These are phyloP conservation scores for Pythium pectinolyticum DNA, from an alignment of 352 stramenopile genomes.

Conservation along the genomic window DNA sequence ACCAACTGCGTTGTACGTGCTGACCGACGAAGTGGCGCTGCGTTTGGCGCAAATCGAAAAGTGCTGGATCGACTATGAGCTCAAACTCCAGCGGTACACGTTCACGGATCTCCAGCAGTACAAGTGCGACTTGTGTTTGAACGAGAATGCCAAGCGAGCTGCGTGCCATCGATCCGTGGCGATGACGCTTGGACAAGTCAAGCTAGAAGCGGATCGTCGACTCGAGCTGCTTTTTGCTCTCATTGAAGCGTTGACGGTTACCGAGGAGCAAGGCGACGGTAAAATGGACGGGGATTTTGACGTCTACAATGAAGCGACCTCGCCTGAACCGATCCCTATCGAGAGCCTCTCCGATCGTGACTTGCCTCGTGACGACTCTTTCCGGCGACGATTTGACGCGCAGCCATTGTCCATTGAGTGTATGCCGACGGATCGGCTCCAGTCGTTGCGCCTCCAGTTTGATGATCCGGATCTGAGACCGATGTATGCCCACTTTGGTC, in stretches of 20 bases:
- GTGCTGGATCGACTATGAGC: conserved; percentile 75
- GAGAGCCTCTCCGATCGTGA: conserved; percentile 33
- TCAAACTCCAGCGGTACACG: conserved; percentile 43
- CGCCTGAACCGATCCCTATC: neutral
- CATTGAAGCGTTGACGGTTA: conserved; percentile 65
- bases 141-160: conserved; percentile 56
- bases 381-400: conserved; percentile 25
- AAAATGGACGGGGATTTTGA: conserved; percentile 31
- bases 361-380: conserved; percentile 13
- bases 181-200: conserved; percentile 79
- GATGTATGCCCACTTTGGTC: conserved; percentile 70
- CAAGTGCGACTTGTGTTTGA: conserved; percentile 60
- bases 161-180: conserved; percentile 63
- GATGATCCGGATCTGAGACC: conserved; percentile 64
- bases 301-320: conserved; percentile 18
- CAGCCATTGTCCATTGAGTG: conserved; percentile 29
- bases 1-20: conserved; percentile 77
- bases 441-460: conserved; percentile 65
- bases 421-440: conserved; percentile 54
- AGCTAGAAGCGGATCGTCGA: conserved; percentile 80
- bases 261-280: conserved; percentile 22
- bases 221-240: conserved; percentile 82
- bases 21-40: conserved; percentile 87
- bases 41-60: conserved; percentile 82
- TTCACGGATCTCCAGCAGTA: conserved; percentile 38